Base-by-base conservation (phyloP, 768 basidiomycete genomes). In the Cantharellus cinnabarinus region DNA sequence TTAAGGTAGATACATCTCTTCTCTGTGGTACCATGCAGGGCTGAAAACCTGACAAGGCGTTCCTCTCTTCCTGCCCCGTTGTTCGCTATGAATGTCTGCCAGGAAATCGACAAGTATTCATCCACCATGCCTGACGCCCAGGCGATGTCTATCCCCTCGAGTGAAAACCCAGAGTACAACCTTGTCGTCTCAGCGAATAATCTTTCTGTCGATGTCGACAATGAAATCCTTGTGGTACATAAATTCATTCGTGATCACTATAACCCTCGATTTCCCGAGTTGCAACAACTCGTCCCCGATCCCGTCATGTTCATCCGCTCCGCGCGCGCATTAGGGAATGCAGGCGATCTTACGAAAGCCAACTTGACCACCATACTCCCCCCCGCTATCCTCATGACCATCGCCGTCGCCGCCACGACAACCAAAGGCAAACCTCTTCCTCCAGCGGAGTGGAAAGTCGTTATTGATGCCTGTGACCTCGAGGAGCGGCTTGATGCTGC, bases 231-330 rank as follows among this genome's bases (percentile, higher is more conserved):
- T 41, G 76, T 99, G 40, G 93, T 99, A 0, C 89, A 99, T 73
- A 99, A 99, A 87, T 98, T 97, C 76, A 93, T 98, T 67, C 83
- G 95, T 62, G 95, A 99, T 68, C 94, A 97, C 71, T 99, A 98
- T 69, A 80, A 85, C 0, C 77, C 85, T 38, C 87, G 89, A 63
- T 99, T 99, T 70, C 94, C 95, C 37, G 95, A 98, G 66, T 79
- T 99, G 38, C 95, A 98, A 69, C 89, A 95, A 65, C 79, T 99
- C 40, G 86, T 99, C 20, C 79, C 82, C 2, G 91, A 97, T 64
- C 87, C 95, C 4, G 75, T 80, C 55, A 87, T 91, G 76, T 98
- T 89, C 71, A 90, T 94, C 63, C 82, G 83, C 38, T 83, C 94
- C 5, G 94, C 97, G 7, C 81, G 88, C 60, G 81, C 79, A 0